Percentiles rank a stretch among this genome's conserved stretches.
Evolutionary conservation across 495 filamentous ascomycete genomes (phyloP).

Genomic region (Aspergillus funiculosus): DNA sequence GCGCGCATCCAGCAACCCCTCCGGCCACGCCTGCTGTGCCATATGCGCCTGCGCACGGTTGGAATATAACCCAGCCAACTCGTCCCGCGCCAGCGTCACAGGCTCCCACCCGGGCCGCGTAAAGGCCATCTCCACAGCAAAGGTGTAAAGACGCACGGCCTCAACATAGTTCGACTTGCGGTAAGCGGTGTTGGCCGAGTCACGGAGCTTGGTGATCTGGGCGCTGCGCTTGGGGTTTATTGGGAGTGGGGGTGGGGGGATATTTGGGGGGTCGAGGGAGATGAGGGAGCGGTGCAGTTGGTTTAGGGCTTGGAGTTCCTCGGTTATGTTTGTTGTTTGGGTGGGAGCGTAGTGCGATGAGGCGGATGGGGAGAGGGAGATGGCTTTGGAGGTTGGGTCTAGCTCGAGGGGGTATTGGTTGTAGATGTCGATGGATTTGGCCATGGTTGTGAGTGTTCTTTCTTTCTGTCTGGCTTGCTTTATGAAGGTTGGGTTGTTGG

Average conservation of each 20-base stretch:
- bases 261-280: constrained; percentile 43
- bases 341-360: constrained; percentile 23
- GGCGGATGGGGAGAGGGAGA: constrained; percentile 61
- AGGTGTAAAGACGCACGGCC: constrained; percentile 72
- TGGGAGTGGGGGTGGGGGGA: constrained; percentile 73
- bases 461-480: constrained; percentile 4
- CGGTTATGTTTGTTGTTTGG: constrained; percentile 42
- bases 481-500: constrained; percentile 6
- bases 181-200: constrained; percentile 74
- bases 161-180: constrained; percentile 68
- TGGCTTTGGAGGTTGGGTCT: constrained; percentile 69
- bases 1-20: constrained; percentile 79
- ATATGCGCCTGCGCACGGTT: constrained; percentile 92
- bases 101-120: constrained; percentile 84
- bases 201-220: constrained; percentile 84
- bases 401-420: constrained; percentile 73
- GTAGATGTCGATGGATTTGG: constrained; percentile 60
- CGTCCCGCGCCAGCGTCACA: constrained; percentile 69
- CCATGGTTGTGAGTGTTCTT: constrained; percentile 24
- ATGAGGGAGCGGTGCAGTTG: constrained; percentile 66
- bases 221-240: constrained; percentile 80
- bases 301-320: constrained; percentile 68
- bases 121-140: constrained; percentile 82
- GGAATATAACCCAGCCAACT: constrained; percentile 68
- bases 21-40: constrained; percentile 69